Conservation (phyloP, 768 basidiomycete genomes). For the Boletus rufocinnamomeus region DNA sequence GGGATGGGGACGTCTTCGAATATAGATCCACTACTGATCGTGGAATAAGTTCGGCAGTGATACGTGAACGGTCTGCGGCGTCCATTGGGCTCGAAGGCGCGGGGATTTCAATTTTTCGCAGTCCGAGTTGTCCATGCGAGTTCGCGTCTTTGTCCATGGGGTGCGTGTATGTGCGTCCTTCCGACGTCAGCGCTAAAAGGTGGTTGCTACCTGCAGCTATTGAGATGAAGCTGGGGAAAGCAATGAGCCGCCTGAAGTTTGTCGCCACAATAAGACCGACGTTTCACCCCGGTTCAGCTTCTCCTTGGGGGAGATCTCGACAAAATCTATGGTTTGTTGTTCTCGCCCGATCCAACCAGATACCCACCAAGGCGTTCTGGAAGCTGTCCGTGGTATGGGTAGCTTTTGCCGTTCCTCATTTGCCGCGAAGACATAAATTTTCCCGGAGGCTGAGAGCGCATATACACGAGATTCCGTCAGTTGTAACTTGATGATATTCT, state of each 20-base stretch:
- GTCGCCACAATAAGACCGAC: conserved; percentile 39
- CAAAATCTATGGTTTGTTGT: conserved; percentile 53
- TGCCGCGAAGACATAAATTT: conserved; percentile 68
- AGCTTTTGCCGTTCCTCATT: conserved; percentile 48
- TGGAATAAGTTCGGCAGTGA: conserved; percentile 57
- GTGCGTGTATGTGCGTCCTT: conserved; percentile 76
- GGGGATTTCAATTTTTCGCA: conserved; percentile 60
- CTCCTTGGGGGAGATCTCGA: conserved; percentile 60
- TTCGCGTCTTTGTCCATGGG: conserved; percentile 78
- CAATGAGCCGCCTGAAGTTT: conserved; percentile 12
- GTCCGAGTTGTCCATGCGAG: conserved; percentile 79
- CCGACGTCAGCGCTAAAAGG: conserved; percentile 67
- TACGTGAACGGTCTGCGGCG: conserved; percentile 29
- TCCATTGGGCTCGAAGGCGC: conserved; percentile 27
- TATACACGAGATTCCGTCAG: conserved; percentile 63
- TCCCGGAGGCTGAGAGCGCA: conserved; percentile 77
- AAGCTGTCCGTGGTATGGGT: conserved; percentile 40
- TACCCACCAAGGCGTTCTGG: conserved; percentile 60
- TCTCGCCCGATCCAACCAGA: conserved; percentile 57
- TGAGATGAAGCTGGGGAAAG: conserved; percentile 56
- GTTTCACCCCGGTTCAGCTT: conserved; percentile 65
- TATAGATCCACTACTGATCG: conserved; percentile 55
- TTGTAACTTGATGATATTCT: conserved; percentile 73
- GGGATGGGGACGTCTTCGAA: conserved; percentile 45
- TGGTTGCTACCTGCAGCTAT: conserved; percentile 76